Conservation (phyloP, 2,329 filamentous ascomycete genomes). For the Raffaelea arxii region DNA sequence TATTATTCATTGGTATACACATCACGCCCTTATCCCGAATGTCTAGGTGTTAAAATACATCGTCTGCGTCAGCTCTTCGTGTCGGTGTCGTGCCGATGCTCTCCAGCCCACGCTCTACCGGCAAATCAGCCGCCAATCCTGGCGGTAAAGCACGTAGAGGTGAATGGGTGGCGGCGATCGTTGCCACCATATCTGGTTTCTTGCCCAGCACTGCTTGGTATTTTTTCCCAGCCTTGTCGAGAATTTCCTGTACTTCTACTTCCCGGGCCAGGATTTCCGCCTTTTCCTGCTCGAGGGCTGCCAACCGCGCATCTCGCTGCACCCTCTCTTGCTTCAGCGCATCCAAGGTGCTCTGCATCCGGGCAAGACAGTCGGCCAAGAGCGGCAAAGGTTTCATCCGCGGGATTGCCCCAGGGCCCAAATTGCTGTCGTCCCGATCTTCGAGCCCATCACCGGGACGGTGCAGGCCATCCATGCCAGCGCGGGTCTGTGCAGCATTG, state of each 20-base stretch:
- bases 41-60: conserved; percentile 14
- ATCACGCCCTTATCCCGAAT: neutral
- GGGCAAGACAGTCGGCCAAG: conserved; percentile 55
- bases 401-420: conserved; percentile 30
- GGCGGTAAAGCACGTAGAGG: conserved; percentile 19
- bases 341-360: conserved; percentile 51
- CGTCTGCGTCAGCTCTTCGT: conserved; percentile 19
- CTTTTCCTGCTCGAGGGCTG: conserved; percentile 59
- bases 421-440: conserved; percentile 18
- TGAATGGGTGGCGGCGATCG: conserved; percentile 16
- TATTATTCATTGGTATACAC: neutral
- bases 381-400: conserved; percentile 71
- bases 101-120: conserved; percentile 32
- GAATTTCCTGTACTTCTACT: conserved; percentile 66
- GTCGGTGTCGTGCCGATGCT: conserved; percentile 36
- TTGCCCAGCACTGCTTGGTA: conserved; percentile 35
- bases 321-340: conserved; percentile 55
- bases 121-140: conserved; percentile 17
- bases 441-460: conserved; percentile 31
- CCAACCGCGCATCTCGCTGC: conserved; percentile 51
- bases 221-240: conserved; percentile 70
- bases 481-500: conserved; percentile 75
- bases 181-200: neutral
- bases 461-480: conserved; percentile 69
- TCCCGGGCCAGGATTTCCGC: conserved; percentile 59